phyloP scores from a whole-genome alignment of 2,329 filamentous ascomycete species.

The Sodiomyces alkalinus region DNA sequence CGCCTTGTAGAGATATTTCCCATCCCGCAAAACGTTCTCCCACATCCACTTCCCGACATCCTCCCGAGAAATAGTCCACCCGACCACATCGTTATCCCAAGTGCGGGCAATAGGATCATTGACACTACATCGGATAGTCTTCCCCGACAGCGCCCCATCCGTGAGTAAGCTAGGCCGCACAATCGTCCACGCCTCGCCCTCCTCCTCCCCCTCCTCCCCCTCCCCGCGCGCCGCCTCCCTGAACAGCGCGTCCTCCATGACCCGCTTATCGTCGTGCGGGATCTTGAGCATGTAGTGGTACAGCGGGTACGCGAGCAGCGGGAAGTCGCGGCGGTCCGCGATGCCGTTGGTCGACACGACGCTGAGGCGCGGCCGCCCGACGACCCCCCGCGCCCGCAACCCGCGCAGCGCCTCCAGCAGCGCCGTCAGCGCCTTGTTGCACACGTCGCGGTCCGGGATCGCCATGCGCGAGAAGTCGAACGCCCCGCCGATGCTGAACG shows the following conservation, averaged over 20 bases:
- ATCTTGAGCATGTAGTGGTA: constrained; percentile 24
- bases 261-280: constrained; percentile 31
- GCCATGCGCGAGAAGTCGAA: constrained; percentile 12
- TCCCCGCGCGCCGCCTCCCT: not conserved
- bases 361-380: constrained; percentile 18
- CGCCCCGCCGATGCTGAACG: constrained; percentile 22
- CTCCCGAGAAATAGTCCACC: constrained; percentile 30
- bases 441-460: constrained; percentile 23
- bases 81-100: constrained; percentile 20
- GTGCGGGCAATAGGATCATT: constrained; percentile 18
- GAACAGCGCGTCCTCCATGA: constrained; percentile 22
- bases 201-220: constrained; percentile 8
- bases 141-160: constrained; percentile 12
- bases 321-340: constrained; percentile 22
- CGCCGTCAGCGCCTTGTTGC: constrained; percentile 18
- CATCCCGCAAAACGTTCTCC: constrained; percentile 18
- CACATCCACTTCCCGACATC: constrained; percentile 33
- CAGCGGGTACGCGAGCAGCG: constrained; percentile 24
- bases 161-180: constrained; percentile 22
- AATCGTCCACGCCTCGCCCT: constrained; percentile 19
- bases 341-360: constrained; percentile 25
- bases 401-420: constrained; percentile 18
- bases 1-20: constrained; percentile 19
- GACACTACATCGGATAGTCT: constrained; percentile 20
- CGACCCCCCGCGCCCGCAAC: constrained; percentile 10